Base-by-base conservation (phyloP, 495 filamentous ascomycete species). In the Penicillium coprophilum region DNA sequence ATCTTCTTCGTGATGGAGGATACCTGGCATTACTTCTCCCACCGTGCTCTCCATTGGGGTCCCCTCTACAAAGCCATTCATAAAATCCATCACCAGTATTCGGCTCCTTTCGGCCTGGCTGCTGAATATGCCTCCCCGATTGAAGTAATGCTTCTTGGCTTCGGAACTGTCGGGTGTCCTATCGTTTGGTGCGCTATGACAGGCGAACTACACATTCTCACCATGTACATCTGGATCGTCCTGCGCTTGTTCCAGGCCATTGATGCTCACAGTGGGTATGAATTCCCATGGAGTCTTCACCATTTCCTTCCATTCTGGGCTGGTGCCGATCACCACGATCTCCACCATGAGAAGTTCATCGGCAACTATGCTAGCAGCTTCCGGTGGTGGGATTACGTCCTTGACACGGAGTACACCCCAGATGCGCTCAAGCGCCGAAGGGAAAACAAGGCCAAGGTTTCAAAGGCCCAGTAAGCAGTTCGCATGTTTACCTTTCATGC, bases 31-130 rank as follows among this genome's bases (percentile, higher is more conserved):
- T 98, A 98, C 79, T 98, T 93, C 84, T 86, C 83, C 47, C 94
- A 98, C 76, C 91, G 94, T 59, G 87, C 88, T 24, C 82, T 98
- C 63, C 94, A 98, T 81, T 96, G 92, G 85, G 92, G 91, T 6
- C 88, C 89, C 27, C 85, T 98, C 6, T 98, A 98, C 83, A 93
- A 87, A 74, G 80, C 83, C 62, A 89, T 98, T 53, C 94, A 98
- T 82, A 98, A 98, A 78, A 93, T 98, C 52, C 94, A 98, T 77
- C 94, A 98, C 78, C 91, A 90, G 61, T 98, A 98, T 77, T 96
- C 92, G 15, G 95, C 94, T 7, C 94, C 94, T 13, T 98, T 98
- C 67, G 94, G 94, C 55, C 80, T 98, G 46, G 92, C 95, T 19
- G 94, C 94, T 38, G 94, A 98, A 76, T 98, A 97, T 73, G 94